Percentiles rank a stretch among this genome's conserved stretches.
phyloP scores from a whole-genome alignment of 768 basidiomycete genomes.

The Naematelia encephala region DNA sequence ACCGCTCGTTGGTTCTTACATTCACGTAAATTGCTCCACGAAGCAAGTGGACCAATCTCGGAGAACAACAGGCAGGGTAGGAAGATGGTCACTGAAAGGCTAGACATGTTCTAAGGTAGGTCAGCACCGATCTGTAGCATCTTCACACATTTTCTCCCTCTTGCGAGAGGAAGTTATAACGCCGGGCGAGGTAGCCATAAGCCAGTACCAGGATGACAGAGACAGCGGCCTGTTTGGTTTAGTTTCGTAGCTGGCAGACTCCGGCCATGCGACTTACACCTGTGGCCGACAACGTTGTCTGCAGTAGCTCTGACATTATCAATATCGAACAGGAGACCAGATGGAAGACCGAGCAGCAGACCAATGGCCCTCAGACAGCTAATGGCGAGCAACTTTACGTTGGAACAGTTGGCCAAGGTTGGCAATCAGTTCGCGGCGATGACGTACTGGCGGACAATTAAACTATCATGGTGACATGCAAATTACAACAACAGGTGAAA shows the following conservation, averaged over 20 bases:
- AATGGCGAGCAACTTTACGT: no score
- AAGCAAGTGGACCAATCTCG: conserved; percentile 49
- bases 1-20: conserved; percentile 20
- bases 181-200: conserved; percentile 37
- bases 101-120: conserved; percentile 25
- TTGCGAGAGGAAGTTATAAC: conserved; percentile 26
- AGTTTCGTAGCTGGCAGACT: neutral
- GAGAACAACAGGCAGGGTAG: conserved; percentile 48
- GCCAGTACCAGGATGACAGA: conserved; percentile 43
- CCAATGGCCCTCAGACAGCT: no score
- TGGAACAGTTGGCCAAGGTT: no score
- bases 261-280: conserved; percentile 10
- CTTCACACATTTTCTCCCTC: conserved; percentile 31
- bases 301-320: conserved; percentile 12
- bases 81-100: conserved; percentile 44
- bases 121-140: neutral
- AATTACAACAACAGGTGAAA: no score
- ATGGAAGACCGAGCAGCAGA: no score
- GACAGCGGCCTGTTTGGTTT: conserved; percentile 28
- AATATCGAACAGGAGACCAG: neutral
- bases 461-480: no score
- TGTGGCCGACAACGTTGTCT: conserved; percentile 33
- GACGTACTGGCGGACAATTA: no score
- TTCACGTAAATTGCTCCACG: conserved; percentile 35
- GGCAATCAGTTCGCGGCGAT: no score